phyloP scores from a whole-genome alignment of 2,329 filamentous ascomycete genomes.

The Periconia macrospinosa region DNA sequence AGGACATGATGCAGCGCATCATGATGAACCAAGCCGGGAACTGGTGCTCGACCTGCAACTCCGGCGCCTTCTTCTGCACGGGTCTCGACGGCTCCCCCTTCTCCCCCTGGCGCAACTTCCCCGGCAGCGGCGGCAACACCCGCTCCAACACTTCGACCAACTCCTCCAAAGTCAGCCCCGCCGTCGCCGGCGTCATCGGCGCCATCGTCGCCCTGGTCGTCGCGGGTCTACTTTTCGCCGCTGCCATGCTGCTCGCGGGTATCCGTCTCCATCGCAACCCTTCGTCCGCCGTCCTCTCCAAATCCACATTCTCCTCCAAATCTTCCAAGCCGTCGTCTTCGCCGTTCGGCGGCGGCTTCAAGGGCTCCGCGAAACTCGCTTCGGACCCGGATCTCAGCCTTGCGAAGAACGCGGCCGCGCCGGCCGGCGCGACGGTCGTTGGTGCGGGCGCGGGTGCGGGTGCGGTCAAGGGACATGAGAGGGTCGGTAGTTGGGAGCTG shows the following conservation, averaged over 20 bases:
- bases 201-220: constrained; percentile 55
- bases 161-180: constrained; percentile 39
- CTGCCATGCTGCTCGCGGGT: constrained; percentile 50
- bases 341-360: constrained; percentile 50
- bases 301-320: neutral
- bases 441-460: constrained; percentile 20
- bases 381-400: constrained; percentile 57
- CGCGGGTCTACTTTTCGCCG: constrained; percentile 45
- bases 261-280: constrained; percentile 48
- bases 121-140: neutral
- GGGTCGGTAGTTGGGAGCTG: constrained; percentile 62
- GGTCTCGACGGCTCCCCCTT: constrained; percentile 37
- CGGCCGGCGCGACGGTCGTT: constrained; percentile 27
- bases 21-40: constrained; percentile 48
- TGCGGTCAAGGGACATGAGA: constrained; percentile 49
- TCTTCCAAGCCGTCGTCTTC: neutral
- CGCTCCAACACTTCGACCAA: neutral
- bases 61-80: constrained; percentile 54
- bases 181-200: constrained; percentile 59
- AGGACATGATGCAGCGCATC: constrained; percentile 47
- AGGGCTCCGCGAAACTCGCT: constrained; percentile 56
- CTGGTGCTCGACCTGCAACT: constrained; percentile 57
- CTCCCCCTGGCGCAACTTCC: constrained; percentile 5
- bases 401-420: constrained; percentile 45
- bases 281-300: neutral